Evolutionary conservation across 2,329 filamentous ascomycete species (phyloP), one percentile per base, ranked within the genome.

Genomic region (Venturia pyrina): DNA sequence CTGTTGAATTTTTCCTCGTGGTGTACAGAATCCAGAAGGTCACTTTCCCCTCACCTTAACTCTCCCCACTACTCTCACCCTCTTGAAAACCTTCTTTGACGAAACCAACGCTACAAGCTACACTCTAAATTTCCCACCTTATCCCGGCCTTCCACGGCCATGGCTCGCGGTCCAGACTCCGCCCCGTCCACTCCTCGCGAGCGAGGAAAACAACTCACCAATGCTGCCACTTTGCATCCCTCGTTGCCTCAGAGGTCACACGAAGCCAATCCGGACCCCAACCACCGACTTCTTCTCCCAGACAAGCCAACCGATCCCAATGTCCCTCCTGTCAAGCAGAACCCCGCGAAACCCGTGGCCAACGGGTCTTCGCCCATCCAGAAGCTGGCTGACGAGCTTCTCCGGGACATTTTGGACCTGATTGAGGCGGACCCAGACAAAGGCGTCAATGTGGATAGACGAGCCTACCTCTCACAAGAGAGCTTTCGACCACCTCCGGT

Each of bases 381-480:
- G 67, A 71, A 73, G 65, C 74, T 82, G 64, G 80, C 80, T 67
- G 80, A 81, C 69, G 81, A 83, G 71, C 75, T 83, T 63, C 75
- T 83, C 62, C 76, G 78, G 66, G 77, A 78, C 66, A 81, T 83
- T 34, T 75, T 84, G 69, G 80, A 82, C 70, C 75, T 81, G 69
- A 78, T 84, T 69, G 79, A 80, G 65, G 77, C 78, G n/a, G 80
- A 83, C 68, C 77, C 80, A 43, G 79, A 82, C 60, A 80, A 80
- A 70, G 76, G 79, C 40, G 77, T 82, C 66, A 78, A 76, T 44
- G 77, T 82, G 64, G 81, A 82, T 68, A 77, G 79, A 65, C 76
- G 80, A 68, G 78, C 77, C 67, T 83, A 80, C 70, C 75, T 82
- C 41, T 83, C 82, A 32, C 79, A 80, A 66, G 81, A 83, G 71